Evolutionary conservation across 1,284 basidiomycete genomes (phyloP), one percentile per base, ranked within the genome.

Genomic region (Anthracocystis panici-leucophaei): DNA sequence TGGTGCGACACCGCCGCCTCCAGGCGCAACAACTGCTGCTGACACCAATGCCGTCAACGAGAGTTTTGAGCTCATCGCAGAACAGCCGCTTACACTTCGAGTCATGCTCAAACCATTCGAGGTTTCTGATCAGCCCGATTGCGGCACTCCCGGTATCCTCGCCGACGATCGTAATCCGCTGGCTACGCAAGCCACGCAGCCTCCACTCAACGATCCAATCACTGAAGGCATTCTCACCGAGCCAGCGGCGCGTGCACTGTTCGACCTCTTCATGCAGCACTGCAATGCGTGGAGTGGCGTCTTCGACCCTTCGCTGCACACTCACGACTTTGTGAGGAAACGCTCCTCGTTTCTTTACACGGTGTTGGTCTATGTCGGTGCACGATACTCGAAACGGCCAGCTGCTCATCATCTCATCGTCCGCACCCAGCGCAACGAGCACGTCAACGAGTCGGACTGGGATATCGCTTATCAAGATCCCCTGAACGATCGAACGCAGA

Each of bases 31-130:
- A 20, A 31, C 59, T 0, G 27, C 55, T 14, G 53, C 52, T 11
- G 69, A 76, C 53, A 72, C 74, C 21, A 72, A 72, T 16, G 74
- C 68, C 2, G 68, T 35, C 65, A 76, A 76, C 38, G 75, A 73
- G 29, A 73, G 65, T 33, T 76, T 68, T 41, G 75, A 77, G 61
- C 75, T 77, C 9, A 70, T 77, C 44, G 70, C 69, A 18, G 75
- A 77, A 33, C 75, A 77, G 46, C 75, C 75, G 2, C 45, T 77
- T 11, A 77, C 75, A 4, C 50, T 77, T 9, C 61, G 70, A 1
- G 61, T 66, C 57, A 77, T 77, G 75, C 75, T 77, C 56, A 73
- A 73, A 55, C 75, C 75, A 0, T 76, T 76, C 42, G 74, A 76
- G 46, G 70, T 77, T 2, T 62, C 65, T 10, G 63, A 69, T 18